Percentiles rank a stretch among this genome's conserved stretches.
These are phyloP conservation scores for Aureobasidium namibiae DNA, from an alignment of 2,329 filamentous ascomycete genomes.

Conservation along the genomic window DNA sequence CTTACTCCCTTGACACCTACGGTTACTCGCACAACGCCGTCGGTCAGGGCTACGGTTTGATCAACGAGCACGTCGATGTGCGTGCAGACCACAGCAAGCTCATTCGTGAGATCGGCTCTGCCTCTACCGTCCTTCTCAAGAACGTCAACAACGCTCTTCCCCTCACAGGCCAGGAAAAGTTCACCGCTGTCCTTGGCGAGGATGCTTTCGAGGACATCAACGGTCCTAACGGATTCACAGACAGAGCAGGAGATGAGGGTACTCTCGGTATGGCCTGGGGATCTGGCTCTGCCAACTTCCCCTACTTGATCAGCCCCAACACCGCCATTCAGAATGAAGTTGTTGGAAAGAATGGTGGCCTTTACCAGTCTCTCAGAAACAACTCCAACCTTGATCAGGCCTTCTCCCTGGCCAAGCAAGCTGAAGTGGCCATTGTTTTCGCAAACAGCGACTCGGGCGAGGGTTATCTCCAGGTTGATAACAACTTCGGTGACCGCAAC, in stretches of 20 bases:
- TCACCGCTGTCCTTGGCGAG: constrained; percentile 42
- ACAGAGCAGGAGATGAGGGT: constrained; percentile 37
- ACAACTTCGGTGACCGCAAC: constrained; percentile 39
- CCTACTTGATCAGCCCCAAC: constrained; percentile 25
- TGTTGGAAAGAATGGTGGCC: constrained; percentile 16
- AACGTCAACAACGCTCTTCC: constrained; percentile 37
- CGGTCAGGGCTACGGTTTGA: constrained; percentile 43
- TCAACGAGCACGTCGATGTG: constrained; percentile 75
- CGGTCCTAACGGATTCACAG: constrained; percentile 41
- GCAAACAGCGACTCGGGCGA: constrained; percentile 42
- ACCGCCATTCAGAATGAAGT: constrained; percentile 23
- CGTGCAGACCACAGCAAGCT: constrained; percentile 61
- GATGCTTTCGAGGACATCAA: constrained; percentile 39
- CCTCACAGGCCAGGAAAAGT: constrained; percentile 36
- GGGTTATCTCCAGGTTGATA: constrained; percentile 38
- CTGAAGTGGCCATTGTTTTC: constrained; percentile 36
- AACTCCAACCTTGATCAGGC: constrained; percentile 20
- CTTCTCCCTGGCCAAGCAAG: constrained; percentile 23
- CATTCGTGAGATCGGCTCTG: constrained; percentile 56
- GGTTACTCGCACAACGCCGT: constrained; percentile 58
- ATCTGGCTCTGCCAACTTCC: constrained; percentile 33
- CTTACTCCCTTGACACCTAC: constrained; percentile 47
- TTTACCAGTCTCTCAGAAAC: constrained; percentile 22
- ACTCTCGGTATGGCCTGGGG: constrained; percentile 42
- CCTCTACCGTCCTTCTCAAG: constrained; percentile 43